Percentiles rank a stretch among this genome's conserved stretches.
phyloP scores from a whole-genome alignment of 257 asterid species.

The Buddleja alternifolia region DNA sequence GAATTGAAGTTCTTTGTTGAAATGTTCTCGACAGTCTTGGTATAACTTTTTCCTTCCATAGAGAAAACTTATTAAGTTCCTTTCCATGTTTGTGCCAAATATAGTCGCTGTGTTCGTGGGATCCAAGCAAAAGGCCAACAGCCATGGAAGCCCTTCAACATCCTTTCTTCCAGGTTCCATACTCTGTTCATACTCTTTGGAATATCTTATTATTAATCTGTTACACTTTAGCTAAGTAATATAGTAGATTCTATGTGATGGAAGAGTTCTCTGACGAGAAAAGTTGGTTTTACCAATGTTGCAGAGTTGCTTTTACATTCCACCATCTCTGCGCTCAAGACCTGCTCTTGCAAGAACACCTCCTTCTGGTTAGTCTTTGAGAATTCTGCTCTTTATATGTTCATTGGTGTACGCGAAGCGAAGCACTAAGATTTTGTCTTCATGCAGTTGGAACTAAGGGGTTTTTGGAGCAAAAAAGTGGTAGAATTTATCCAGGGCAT shows the following conservation, averaged over 20 bases:
- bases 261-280: not conserved
- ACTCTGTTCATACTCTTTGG: slow-evolving; percentile 14
- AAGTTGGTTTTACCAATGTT: slow-evolving; percentile 25
- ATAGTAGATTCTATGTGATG: not conserved
- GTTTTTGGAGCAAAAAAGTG: slow-evolving; percentile 46
- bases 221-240: not conserved
- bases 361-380: slow-evolving; percentile 60
- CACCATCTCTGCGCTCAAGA: slow-evolving; percentile 64
- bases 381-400: slow-evolving; percentile 1
- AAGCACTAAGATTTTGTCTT: slow-evolving; percentile 18
- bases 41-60: not conserved
- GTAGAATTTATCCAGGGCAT: slow-evolving; percentile 47
- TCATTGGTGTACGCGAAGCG: not conserved
- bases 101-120: slow-evolving; percentile 73
- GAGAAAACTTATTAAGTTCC: slow-evolving; percentile 1
- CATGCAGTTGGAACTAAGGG: slow-evolving; percentile 49
- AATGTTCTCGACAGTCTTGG: not conserved
- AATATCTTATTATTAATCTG: not conserved
- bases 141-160: slow-evolving; percentile 72
- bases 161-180: slow-evolving; percentile 63
- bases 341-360: slow-evolving; percentile 57
- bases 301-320: slow-evolving; percentile 66
- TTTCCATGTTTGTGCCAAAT: slow-evolving; percentile 21
- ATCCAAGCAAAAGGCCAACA: slow-evolving; percentile 75
- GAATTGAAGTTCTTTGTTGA: not conserved